These are phyloP conservation scores for Xylariales sp. DNA, from an alignment of 2,329 filamentous ascomycete genomes.

Conservation along the genomic window DNA sequence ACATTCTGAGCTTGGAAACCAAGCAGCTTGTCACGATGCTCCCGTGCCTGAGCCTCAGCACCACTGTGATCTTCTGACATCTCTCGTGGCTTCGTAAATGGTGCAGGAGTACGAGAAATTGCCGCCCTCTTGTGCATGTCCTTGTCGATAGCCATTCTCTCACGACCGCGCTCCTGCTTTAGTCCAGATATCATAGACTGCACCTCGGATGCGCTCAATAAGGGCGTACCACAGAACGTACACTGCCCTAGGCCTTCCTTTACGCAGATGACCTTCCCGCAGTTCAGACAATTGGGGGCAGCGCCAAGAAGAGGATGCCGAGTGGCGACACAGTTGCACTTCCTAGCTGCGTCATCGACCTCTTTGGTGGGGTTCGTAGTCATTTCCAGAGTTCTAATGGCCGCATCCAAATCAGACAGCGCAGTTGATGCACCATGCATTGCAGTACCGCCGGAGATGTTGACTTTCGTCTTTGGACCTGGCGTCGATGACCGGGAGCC, in stretches of 20 bases:
- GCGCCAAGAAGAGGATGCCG: slow-evolving; percentile 85
- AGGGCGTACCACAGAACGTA: slow-evolving; percentile 75
- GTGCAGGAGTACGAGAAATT: slow-evolving; percentile 54
- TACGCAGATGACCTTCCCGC: slow-evolving; percentile 92
- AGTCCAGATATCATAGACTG: slow-evolving; percentile 82
- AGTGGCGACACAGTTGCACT: slow-evolving; percentile 83
- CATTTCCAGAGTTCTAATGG: slow-evolving; percentile 86
- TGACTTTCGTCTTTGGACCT: slow-evolving; percentile 60
- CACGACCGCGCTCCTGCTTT: slow-evolving; percentile 77
- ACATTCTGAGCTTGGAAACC: slow-evolving; percentile 84
- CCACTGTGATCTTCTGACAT: slow-evolving; percentile 37
- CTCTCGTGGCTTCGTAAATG: slow-evolving; percentile 49
- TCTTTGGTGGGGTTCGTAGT: slow-evolving; percentile 76
- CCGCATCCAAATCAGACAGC: slow-evolving; percentile 67
- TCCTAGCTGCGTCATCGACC: slow-evolving; percentile 53
- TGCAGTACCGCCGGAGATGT: slow-evolving; percentile 69
- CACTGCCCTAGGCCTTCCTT: slow-evolving; percentile 93
- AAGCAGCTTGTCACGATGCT: slow-evolving; percentile 76
- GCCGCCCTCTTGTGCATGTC: slow-evolving; percentile 63
- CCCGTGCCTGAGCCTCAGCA: slow-evolving; percentile 64
- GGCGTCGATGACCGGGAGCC: slow-evolving; percentile 47
- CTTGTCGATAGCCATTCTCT: slow-evolving; percentile 80
- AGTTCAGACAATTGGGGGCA: slow-evolving; percentile 86
- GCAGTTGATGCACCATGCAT: slow-evolving; percentile 79
- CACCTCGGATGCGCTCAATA: slow-evolving; percentile 69